Base-by-base conservation (phyloP, 331 rosid species). In the Cydonia oblonga region DNA sequence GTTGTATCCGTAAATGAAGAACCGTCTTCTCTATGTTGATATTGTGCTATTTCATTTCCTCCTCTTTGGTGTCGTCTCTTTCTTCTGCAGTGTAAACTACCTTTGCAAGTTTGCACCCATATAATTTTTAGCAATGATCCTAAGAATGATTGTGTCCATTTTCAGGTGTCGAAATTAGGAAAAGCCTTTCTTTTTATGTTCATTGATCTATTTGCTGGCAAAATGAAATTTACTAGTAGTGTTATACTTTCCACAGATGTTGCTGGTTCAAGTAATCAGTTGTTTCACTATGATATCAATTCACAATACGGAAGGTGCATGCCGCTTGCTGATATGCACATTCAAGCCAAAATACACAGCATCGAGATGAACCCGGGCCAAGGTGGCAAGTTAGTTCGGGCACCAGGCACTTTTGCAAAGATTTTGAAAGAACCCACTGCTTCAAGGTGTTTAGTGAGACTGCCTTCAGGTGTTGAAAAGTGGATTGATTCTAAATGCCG, bases 331-430 rank as follows among this genome's bases (percentile, higher is more conserved):
- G 66, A 87, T 1, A 87, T 92, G 93, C 90, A 92, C 24, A 92
- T 90, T 29, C 93, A 96, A 66, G 91, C 96, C 44, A 87, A 90
- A 67, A 84, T 92, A 85, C 98, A 87, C 86, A 88, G 87, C 82
- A 81, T 90, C 23, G 98, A 89, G 85, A 11, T 90, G 78, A 87
- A 86, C 68, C 96, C 96, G 0, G 91, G 98, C 73, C 91, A 92
- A 86, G 96, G 98, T 15, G 96, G 88, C 70, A 92, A 92, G 81
- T 83, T 90, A 1, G 93, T 90, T 22, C 84, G 93, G 28, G 84
- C 98, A 7, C 91, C 96, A 0, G 98, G 98, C 72, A 86, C 96
- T 18, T 68, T 61, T 68, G 96, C 96, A 12, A 92, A 88, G 93
- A 92, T 92, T 77, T 60, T 92, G 69, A 90, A 92, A 82, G 96